A percentile compares a stretch with the other conserved stretches of the same genome.
Evolutionary conservation across 345 rosid genomes (phyloP).

Genomic region (Brassica cretica): DNA sequence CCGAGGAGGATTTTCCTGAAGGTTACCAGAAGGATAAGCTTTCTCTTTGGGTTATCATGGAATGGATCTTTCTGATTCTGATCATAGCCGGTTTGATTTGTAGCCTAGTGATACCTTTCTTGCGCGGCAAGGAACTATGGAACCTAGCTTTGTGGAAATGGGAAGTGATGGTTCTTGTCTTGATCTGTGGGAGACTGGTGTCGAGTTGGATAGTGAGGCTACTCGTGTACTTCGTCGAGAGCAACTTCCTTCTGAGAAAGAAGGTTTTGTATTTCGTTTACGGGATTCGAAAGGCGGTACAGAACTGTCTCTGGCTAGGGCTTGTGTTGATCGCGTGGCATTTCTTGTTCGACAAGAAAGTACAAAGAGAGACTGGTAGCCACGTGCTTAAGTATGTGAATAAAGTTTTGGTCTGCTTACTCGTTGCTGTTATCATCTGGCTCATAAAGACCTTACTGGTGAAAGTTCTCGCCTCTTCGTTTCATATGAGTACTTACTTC

Average conservation of each 20-base stretch:
- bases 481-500: constrained; percentile 86
- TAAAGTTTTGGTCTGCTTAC: constrained; percentile 62
- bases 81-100: constrained; percentile 60
- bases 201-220: constrained; percentile 80
- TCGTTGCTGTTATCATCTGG: constrained; percentile 76
- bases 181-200: constrained; percentile 83
- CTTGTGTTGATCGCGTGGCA: constrained; percentile 82
- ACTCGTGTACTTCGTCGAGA: constrained; percentile 64
- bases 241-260: constrained; percentile 74
- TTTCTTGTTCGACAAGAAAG: constrained; percentile 66
- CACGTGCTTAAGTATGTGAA: constrained; percentile 50
- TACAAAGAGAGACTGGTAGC: constrained; percentile 47
- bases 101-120: constrained; percentile 46
- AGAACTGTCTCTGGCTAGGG: constrained; percentile 89
- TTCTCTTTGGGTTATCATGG: constrained; percentile 48
- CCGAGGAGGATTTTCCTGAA: constrained; percentile 77
- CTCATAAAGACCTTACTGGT: constrained; percentile 75
- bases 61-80: constrained; percentile 67
- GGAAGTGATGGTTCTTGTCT: constrained; percentile 71
- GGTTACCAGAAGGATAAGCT: constrained; percentile 56
- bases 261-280: constrained; percentile 86
- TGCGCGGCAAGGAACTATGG: constrained; percentile 46
- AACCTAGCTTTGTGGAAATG: constrained; percentile 80
- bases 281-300: constrained; percentile 73
- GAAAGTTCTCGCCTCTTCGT: constrained; percentile 89